A percentile compares a stretch with the other conserved stretches of the same genome.
These are phyloP conservation scores for Kuraishia molischiana DNA, from an alignment of 805 yeast genomes.

Conservation along the genomic window DNA sequence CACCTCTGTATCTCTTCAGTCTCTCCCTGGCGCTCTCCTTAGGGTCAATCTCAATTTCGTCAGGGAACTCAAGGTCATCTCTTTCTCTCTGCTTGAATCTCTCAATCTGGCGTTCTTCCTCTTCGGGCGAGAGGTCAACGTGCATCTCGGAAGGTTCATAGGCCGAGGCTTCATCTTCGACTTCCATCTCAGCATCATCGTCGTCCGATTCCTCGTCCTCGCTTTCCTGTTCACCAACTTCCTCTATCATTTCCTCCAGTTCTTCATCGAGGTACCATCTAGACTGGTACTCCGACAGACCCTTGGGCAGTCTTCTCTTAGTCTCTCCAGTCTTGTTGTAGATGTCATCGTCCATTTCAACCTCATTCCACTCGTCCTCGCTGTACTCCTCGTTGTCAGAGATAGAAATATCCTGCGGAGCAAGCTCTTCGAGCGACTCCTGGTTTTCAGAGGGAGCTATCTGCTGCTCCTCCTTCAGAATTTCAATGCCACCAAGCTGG, in stretches of 20 bases:
- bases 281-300: slow-evolving; percentile 70
- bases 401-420: slow-evolving; percentile 36
- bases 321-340: slow-evolving; percentile 12
- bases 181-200: slow-evolving; percentile 26
- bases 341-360: slow-evolving; percentile 15
- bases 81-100: slow-evolving; percentile 59
- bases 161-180: slow-evolving; percentile 11
- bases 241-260: slow-evolving; percentile 26
- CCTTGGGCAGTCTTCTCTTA: slow-evolving; percentile 46
- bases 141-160: slow-evolving; percentile 39
- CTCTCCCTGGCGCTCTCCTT: slow-evolving; percentile 65
- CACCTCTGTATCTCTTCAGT: slow-evolving; percentile 74
- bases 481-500: slow-evolving; percentile 62
- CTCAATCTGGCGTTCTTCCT: slow-evolving; percentile 68
- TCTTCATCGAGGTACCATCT: slow-evolving; percentile 66
- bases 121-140: slow-evolving; percentile 71
- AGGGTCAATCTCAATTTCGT: slow-evolving; percentile 83
- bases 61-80: slow-evolving; percentile 92
- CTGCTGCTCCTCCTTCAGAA: slow-evolving; percentile 15
- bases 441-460: slow-evolving; percentile 26
- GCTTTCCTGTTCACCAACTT: slow-evolving; percentile 22
- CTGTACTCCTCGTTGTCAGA: slow-evolving; percentile 16
- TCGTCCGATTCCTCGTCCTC: slow-evolving; percentile 18
- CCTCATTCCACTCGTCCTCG: slow-evolving; percentile 23
- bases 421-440: slow-evolving; percentile 51